These are phyloP conservation scores for Sclerotiophoma versabilis DNA, from an alignment of 2,329 filamentous ascomycete genomes.

Conservation along the genomic window DNA sequence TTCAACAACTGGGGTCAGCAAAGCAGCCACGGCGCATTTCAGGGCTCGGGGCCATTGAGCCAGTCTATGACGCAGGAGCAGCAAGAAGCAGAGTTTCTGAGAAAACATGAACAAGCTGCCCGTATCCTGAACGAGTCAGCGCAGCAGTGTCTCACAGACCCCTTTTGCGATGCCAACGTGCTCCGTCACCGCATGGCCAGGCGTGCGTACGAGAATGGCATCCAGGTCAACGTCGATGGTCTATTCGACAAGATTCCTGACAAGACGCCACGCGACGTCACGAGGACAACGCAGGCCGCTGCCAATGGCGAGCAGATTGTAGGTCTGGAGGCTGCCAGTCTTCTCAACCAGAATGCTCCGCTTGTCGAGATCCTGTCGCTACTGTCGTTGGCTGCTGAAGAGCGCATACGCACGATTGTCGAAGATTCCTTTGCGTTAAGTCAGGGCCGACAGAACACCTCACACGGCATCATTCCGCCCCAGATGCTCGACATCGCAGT, in stretches of 20 bases:
- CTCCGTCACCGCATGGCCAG: conserved; percentile 64
- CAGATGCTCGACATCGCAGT: conserved; percentile 78
- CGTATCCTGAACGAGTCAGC: conserved; percentile 65
- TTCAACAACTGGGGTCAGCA: conserved; percentile 56
- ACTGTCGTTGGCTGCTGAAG: conserved; percentile 81
- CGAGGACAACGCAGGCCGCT: conserved; percentile 55
- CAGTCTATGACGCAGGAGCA: conserved; percentile 71
- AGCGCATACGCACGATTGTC: conserved; percentile 76
- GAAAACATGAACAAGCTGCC: conserved; percentile 71
- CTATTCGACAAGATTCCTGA: conserved; percentile 53
- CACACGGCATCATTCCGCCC: conserved; percentile 78
- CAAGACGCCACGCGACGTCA: conserved; percentile 38
- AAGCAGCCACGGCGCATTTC: conserved; percentile 47
- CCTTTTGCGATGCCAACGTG: conserved; percentile 72
- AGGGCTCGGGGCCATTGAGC: conserved; percentile 47
- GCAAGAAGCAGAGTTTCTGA: conserved; percentile 69
- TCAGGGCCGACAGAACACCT: conserved; percentile 74
- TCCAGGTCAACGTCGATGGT: conserved; percentile 66
- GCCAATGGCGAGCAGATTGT: conserved; percentile 69
- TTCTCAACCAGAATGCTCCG: conserved; percentile 73
- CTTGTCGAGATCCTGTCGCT: conserved; percentile 84
- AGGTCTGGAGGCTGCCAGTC: conserved; percentile 62
- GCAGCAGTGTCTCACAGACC: conserved; percentile 74
- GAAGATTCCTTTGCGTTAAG: conserved; percentile 78
- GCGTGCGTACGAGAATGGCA: conserved; percentile 64